Evolutionary conservation across 768 basidiomycete genomes (phyloP), one percentile per base, ranked within the genome.

Genomic region (Coprinopsis strossmayeri): DNA sequence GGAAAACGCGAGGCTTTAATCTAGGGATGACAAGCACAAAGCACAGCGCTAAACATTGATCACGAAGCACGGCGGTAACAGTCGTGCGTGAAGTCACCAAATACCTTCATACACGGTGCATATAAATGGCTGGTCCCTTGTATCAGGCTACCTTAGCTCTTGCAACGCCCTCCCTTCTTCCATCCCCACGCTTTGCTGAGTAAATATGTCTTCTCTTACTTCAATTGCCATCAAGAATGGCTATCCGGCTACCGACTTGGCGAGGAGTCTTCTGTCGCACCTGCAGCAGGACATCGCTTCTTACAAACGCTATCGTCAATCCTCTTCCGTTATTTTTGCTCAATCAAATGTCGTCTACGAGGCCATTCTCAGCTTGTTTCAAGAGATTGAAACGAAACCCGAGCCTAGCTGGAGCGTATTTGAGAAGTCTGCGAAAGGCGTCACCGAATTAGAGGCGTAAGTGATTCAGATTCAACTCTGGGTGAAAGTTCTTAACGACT

Each of bases 311-410:
- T 43, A 61, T 46, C 42, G 55, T 25, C 46, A 58, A 25, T 45
- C 53, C 11, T 52, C 55, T 12, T 32, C 25, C 2, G 53, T 56
- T 38, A 47, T 63, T 20, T 43, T 55, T 24, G 13, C 30, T n/a
- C 34, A 57, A 27, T 53, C 59, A n/a, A 54, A 27, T 17, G n/a
- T 26, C 30, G 49, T 54, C 11, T 63, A 58, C 53, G 51, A 56
- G 13, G 53, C 45, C 10, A 45, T 45, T 20, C n/a, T 45, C 18
- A 18, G 4, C 11, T 23, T 45, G 27, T 28, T 45, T 11, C 7
- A 45, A 27, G 4, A 45, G 18, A 20, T 45, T 13, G 43, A 23
- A 3, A 20, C 7, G 4, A 17, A 3, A 11, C 4, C 4, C 15
- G 43, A 28, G 5, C 18, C 23, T 20, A 11, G 10, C 27, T 45